Evolutionary conservation across 1,284 basidiomycete genomes (phyloP), one percentile per base, ranked within the genome.

Genomic region (Ustilago vetiveriae): DNA sequence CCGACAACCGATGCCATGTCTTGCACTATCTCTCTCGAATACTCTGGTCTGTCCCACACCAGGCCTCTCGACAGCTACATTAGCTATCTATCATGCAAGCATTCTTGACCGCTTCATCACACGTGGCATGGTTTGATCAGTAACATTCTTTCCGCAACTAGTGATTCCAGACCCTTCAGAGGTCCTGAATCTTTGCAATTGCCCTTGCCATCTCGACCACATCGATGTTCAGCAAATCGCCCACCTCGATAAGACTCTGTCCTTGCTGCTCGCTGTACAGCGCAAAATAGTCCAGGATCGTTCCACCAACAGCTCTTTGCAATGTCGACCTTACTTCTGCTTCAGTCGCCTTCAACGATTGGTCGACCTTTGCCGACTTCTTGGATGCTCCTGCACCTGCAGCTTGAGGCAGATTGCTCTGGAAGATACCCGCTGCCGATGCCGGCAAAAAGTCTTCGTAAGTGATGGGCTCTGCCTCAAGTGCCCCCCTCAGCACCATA

Each of bases 361-460:
- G 27, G 27, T 29, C 27, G 7, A 29, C 26, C 14, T 19, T 16
- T 2, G 16, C 7, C n/a, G 36, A 19, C n/a, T 7, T n/a, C n/a
- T n/a, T n/a, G n/a, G n/a, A n/a, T n/a, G n/a, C n/a, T n/a, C n/a
- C n/a, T n/a, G n/a, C n/a, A n/a, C n/a, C 36, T 14, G 44, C 16
- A 8, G 44, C 32, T 27, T 49, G 64, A 9, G 68, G 53, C 8
- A 72, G 52, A 17, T 84, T 84, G 27, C 78, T 81, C 54, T 82
- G 82, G 72, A 84, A 84, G 51, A 84, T 84, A 10, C 84, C 83
- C 1, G 84, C 84, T 7, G 84, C 84, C 3, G 77, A 81, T 3
- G 83, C 83, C 1, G 84, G 84, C 14, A 84, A 62, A 63, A 84
- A 84, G 55, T 84, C 84, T 56, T 84, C 84, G 58, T 84, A 84